phyloP scores from a whole-genome alignment of 2,329 filamentous ascomycete species.

The Xylariaceae sp. region DNA sequence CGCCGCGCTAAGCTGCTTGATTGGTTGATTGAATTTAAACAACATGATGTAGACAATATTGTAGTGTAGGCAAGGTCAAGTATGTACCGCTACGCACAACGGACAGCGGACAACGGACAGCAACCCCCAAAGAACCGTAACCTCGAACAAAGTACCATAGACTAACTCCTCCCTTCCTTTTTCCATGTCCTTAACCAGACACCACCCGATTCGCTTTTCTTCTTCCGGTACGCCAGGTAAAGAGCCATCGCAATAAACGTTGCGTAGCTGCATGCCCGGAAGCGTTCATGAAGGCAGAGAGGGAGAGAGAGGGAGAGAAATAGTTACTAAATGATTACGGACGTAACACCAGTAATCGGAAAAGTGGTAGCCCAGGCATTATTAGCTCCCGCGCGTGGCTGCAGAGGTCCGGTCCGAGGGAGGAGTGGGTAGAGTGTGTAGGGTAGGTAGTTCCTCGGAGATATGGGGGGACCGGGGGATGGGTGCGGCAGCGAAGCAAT shows the following conservation, averaged over 20 bases:
- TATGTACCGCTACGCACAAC: too few relatives aligned
- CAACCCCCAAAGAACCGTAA: background rate
- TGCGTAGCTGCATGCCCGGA: background rate
- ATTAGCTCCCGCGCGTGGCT: slow-evolving; percentile 15
- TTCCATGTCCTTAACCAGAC: background rate
- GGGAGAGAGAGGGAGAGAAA: background rate
- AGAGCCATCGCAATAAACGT: background rate
- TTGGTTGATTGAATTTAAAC: too few relatives aligned
- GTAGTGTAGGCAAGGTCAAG: background rate
- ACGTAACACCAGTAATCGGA: slow-evolving; percentile 6
- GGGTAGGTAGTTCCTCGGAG: too few relatives aligned
- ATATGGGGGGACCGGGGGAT: background rate
- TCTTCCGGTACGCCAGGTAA: background rate
- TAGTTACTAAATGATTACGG: background rate
- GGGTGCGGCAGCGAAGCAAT: slow-evolving; percentile 4
- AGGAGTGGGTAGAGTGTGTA: background rate
- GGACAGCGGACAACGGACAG: too few relatives aligned
- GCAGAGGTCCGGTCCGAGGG: slow-evolving; percentile 6
- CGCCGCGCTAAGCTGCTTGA: background rate
- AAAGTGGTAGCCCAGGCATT: background rate
- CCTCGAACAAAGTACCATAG: background rate
- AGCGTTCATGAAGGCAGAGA: too few relatives aligned
- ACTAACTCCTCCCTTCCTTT: background rate
- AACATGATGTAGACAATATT: slow-evolving; percentile 5
- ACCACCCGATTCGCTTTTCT: background rate